These are phyloP conservation scores for Millerozyma acaciae DNA, from an alignment of 805 yeast genomes.

Conservation along the genomic window DNA sequence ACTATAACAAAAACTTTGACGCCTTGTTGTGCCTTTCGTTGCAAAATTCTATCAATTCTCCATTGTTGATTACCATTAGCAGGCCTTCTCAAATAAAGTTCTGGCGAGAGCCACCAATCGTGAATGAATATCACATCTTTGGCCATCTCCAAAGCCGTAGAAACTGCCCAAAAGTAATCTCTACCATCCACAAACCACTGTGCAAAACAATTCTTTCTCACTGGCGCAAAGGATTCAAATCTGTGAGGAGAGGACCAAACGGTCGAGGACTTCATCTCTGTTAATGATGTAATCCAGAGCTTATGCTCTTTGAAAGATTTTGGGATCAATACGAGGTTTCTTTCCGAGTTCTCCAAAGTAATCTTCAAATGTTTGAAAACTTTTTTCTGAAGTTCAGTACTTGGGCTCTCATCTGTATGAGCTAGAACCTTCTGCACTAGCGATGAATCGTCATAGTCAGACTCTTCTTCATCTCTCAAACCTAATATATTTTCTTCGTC, in stretches of 20 bases:
- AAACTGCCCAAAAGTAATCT: conserved; percentile 94
- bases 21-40: conserved; percentile 89
- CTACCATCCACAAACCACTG: conserved; percentile 97
- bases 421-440: conserved; percentile 21
- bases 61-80: conserved; percentile 93
- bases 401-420: conserved; percentile 17
- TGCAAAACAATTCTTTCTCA: conserved; percentile 78
- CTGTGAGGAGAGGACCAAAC: conserved; percentile 73
- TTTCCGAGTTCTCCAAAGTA: conserved; percentile 67
- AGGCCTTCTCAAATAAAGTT: conserved; percentile 86
- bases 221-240: conserved; percentile 90
- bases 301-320: conserved; percentile 60
- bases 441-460: conserved; percentile 43
- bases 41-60: conserved; percentile 83
- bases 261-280: conserved; percentile 61
- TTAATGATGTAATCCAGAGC: conserved; percentile 73
- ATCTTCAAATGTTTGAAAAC: conserved; percentile 52
- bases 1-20: conserved; percentile 89
- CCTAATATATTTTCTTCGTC: conserved; percentile 17
- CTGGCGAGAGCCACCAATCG: conserved; percentile 99
- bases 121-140: conserved; percentile 90
- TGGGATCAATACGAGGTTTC: conserved; percentile 71
- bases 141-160: conserved; percentile 90
- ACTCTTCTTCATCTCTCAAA: conserved; percentile 33
- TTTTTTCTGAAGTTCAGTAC: conserved; percentile 32